Evolutionary conservation across 2,329 filamentous ascomycete species (phyloP), one percentile per base, ranked within the genome.

Genomic region (Claviceps sp.): DNA sequence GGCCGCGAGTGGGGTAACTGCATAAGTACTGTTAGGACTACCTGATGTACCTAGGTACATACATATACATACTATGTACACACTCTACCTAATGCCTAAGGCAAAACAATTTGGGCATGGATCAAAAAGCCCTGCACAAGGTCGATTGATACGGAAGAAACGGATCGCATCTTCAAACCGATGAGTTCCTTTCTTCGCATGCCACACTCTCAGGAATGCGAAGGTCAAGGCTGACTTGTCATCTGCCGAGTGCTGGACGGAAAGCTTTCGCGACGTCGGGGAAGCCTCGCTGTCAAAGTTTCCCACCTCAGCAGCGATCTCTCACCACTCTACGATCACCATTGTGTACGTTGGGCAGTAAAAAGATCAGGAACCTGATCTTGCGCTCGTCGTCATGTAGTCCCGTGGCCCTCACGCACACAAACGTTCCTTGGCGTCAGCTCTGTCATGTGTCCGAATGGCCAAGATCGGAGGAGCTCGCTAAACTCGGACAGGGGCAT

Each of bases 181-280:
- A 46, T 49, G 50, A 37, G 13, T 43, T 46, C 7, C 58, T 5
- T 45, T 39, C n/a, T 54, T 59, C 55, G 50, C 54, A 48, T 57
- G 52, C 57, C 50, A 47, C 52, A 55, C 45, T 34, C 52, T 58
- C 52, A 58, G 63, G 59, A 52, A 67, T 67, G 65, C 61, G 60
- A 62, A 60, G 56, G 59, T 56, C 56, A 44, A 52, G 59, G 52
- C 52, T 56, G 52, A 56, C 55, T 30, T 51, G 54, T 54, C 53
- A 55, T 56, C 51, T 53, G 50, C 46, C 54, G n/a, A 38, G 7
- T 37, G 44, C 10, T n/a, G 22, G 26, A 26, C 45, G 34, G 14
- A 52, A 17, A 42, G 22, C 14, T 40, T 40, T 19, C 16, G 24
- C 22, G 30, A 37, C 45, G 14, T 30, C 48, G 14, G 45, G 5